phyloP scores from a whole-genome alignment of 1,284 basidiomycete species.

The Fomitopsis schrenkii region DNA sequence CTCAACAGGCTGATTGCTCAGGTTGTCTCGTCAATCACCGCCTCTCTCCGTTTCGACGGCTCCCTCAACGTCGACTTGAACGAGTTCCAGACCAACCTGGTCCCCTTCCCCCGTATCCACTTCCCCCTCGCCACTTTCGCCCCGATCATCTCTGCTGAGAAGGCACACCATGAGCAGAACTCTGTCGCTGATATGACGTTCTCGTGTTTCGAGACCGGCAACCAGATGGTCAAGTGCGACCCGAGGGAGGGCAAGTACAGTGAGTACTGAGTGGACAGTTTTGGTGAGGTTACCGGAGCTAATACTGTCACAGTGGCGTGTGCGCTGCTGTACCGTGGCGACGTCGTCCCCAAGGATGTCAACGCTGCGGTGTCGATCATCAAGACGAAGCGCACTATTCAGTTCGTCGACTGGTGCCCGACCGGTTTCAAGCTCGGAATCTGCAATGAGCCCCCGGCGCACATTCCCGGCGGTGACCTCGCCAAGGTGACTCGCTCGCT shows the following conservation, averaged over 20 bases:
- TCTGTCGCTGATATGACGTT: slow-evolving; percentile 93
- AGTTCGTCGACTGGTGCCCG: slow-evolving; percentile 91
- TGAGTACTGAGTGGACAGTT: slow-evolving; percentile 29
- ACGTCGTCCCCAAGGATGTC: slow-evolving; percentile 89
- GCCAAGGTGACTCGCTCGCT: slow-evolving; percentile 85
- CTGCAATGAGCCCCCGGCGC: slow-evolving; percentile 85
- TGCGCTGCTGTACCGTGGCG: slow-evolving; percentile 78
- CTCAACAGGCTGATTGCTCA: slow-evolving; percentile 87
- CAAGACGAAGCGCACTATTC: slow-evolving; percentile 82
- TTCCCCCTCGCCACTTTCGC: slow-evolving; percentile 92
- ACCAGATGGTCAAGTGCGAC: slow-evolving; percentile 89
- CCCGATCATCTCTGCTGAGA: slow-evolving; percentile 79
- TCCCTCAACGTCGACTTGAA: slow-evolving; percentile 81
- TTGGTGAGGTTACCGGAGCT: neutral
- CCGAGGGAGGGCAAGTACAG: slow-evolving; percentile 85
- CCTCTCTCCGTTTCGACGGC: slow-evolving; percentile 78
- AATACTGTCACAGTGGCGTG: slow-evolving; percentile 52
- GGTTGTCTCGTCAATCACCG: slow-evolving; percentile 86
- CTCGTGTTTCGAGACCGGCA: slow-evolving; percentile 89
- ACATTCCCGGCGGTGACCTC: slow-evolving; percentile 83
- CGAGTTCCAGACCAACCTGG: slow-evolving; percentile 83
- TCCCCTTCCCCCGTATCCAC: slow-evolving; percentile 81
- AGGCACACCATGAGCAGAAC: slow-evolving; percentile 89
- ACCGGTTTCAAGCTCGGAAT: slow-evolving; percentile 89
- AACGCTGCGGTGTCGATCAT: slow-evolving; percentile 83